A percentile compares a stretch with the other conserved stretches of the same genome.
Conservation (phyloP, 192 early-diverging fungal species). For the Backusella mclennaniae region DNA sequence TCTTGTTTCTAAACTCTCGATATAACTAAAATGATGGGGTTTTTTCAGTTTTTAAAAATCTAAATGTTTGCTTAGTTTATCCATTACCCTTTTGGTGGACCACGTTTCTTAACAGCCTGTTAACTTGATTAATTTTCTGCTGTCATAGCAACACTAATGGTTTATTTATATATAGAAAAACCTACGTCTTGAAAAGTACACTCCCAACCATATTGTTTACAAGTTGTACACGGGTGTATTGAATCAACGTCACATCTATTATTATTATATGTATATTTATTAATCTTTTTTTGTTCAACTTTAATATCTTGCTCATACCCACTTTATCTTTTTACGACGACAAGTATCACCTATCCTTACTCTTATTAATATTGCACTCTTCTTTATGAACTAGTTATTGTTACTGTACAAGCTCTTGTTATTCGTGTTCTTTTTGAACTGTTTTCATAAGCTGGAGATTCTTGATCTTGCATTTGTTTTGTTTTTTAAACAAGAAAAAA, state of each 20-base stretch:
- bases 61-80: not conserved
- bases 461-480: not conserved
- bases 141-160: not conserved
- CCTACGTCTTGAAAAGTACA: conserved; percentile 36
- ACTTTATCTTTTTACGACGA: conserved; percentile 37
- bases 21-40: conserved; percentile 13
- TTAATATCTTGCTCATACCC: not conserved
- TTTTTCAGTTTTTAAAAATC: not conserved
- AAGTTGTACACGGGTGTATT: conserved; percentile 27
- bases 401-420: conserved; percentile 25
- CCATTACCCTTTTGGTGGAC: conserved; percentile 36
- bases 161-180: not conserved
- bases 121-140: not conserved
- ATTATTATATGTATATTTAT: not conserved
- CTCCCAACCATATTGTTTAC: conserved; percentile 32
- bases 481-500: not conserved
- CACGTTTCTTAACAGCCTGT: conserved; percentile 26
- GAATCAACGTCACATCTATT: conserved; percentile 34
- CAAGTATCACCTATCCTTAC: conserved; percentile 32
- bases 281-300: not conserved
- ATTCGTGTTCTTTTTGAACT: conserved; percentile 17
- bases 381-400: not conserved
- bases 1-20: conserved; percentile 30
- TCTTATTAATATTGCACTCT: not conserved
- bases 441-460: not conserved